Percentiles rank a stretch among this genome's conserved stretches.
These are phyloP conservation scores for Isabelozyma rhagii DNA, from an alignment of 805 yeast species.

Conservation along the genomic window DNA sequence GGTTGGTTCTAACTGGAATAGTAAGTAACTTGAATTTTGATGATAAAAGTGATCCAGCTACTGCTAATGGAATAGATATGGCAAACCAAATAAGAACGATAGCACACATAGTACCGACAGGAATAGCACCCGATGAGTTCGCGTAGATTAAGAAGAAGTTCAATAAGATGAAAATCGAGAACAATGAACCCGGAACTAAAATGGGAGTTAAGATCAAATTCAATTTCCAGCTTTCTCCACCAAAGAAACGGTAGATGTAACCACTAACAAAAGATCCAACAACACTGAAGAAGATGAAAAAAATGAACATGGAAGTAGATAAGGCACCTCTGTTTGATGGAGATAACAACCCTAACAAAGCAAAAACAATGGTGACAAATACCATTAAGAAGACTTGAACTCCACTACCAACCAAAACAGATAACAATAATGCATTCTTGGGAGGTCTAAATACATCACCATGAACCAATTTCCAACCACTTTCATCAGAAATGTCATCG, in stretches of 20 bases:
- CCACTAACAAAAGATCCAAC: constrained; percentile 89
- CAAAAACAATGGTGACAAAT: constrained; percentile 69
- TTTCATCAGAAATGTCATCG: constrained; percentile 84
- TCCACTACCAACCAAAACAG: constrained; percentile 87
- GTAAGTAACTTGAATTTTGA: constrained; percentile 55
- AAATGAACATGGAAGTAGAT: constrained; percentile 82
- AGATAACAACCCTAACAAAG: constrained; percentile 83
- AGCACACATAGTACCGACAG: constrained; percentile 83
- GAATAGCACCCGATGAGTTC: constrained; percentile 91
- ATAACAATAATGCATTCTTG: constrained; percentile 59
- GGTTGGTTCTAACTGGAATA: constrained; percentile 87
- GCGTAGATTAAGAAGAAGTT: constrained; percentile 79
- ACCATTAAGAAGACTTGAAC: constrained; percentile 78
- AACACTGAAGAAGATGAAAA: constrained; percentile 77
- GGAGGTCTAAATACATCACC: constrained; percentile 96
- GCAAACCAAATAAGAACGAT: constrained; percentile 81
- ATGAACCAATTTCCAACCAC: constrained; percentile 95
- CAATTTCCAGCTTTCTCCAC: constrained; percentile 87
- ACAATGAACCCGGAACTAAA: constrained; percentile 78
- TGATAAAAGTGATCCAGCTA: constrained; percentile 78
- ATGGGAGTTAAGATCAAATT: constrained; percentile 81
- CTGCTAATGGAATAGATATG: constrained; percentile 79
- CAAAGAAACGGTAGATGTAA: constrained; percentile 79
- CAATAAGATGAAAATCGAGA: constrained; percentile 60
- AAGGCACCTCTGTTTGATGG: constrained; percentile 95